Evolutionary conservation across 2,329 filamentous ascomycete genomes (phyloP).

Genomic region (Ophiostoma quercus): DNA sequence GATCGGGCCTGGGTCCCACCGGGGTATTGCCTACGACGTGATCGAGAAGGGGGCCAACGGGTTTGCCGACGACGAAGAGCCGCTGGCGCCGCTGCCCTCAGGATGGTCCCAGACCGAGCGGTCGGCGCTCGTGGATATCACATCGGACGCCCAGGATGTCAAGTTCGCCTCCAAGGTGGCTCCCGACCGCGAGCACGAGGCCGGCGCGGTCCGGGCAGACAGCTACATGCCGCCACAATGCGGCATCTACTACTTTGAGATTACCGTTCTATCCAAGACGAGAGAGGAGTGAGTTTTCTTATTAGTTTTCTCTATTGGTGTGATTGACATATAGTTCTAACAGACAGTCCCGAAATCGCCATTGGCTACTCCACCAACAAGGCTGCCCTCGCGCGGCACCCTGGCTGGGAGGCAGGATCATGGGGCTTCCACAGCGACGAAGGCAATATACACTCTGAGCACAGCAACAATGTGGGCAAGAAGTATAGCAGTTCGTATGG

Average conservation of each 20-base stretch:
- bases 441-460: conserved; percentile 54
- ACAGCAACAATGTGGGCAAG: conserved; percentile 48
- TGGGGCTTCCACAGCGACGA: conserved; percentile 68
- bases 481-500: conserved; percentile 54
- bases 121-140: conserved; percentile 65
- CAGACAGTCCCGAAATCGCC: conserved; percentile 52
- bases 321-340: background rate
- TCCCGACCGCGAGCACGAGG: conserved; percentile 61
- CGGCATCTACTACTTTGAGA: conserved; percentile 92
- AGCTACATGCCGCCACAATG: conserved; percentile 82
- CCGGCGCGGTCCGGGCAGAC: conserved; percentile 75
- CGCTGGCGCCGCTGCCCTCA: conserved; percentile 65
- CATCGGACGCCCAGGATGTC: conserved; percentile 68
- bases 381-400: conserved; percentile 50
- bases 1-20: conserved; percentile 57
- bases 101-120: conserved; percentile 80
- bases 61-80: conserved; percentile 5
- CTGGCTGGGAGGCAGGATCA: conserved; percentile 63
- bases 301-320: background rate
- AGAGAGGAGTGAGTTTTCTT: conserved; percentile 48
- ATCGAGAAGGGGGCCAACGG: conserved; percentile 56
- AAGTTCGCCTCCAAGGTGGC: conserved; percentile 49
- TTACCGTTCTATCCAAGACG: conserved; percentile 48
- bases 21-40: conserved; percentile 76
- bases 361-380: conserved; percentile 56